Base-by-base conservation (phyloP, 257 asterid species). In the Verbascum thapsus region DNA sequence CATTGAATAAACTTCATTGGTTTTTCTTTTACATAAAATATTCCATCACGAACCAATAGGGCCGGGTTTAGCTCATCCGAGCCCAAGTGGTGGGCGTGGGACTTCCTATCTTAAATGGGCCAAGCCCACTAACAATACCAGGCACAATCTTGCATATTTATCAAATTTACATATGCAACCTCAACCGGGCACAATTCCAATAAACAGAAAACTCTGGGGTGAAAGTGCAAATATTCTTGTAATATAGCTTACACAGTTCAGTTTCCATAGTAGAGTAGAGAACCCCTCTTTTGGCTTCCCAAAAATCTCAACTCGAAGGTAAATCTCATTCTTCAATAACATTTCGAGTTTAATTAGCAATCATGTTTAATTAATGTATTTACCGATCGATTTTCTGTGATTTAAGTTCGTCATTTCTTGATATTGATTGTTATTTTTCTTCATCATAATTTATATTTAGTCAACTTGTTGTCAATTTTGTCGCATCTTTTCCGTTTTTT, bases 271-370 rank as follows among this genome's bases (percentile, higher is more conserved):
- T n/a, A n/a, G n/a, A n/a, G n/a, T 39, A 52, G 13, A 34, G 53
- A 41, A 23, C 23, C 49, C 30, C 37, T 11, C 42, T 6, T 22
- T 9, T 20, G 62, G 42, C 52, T 67, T 53, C 58, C 76, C 76
- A 63, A 45, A 42, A 53, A 48, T 55, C 66, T 60, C 66, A 55
- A 72, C 81, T 78, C 72, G 59, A 75, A 76, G 83, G 79, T 63
- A 63, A 69, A 51, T 54, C n/a, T 49, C 61, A 1, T 12, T 41
- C 35, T 18, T 18, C 30, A 26, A 26, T 26, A 26, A 26, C 44
- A 38, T 41, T 56, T 44, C 44, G 23, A 20, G 9, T 20, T 47
- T 49, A 26, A 63, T 37, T 50, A 39, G 40, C 38, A 63, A 34
- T 61, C 26, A n/a, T 19, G 60, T 66, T 20, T 26, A 22, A 35